Percentiles rank a stretch among this genome's conserved stretches.
phyloP scores from a whole-genome alignment of 345 rosid genomes.

The Hibiscus syriacus region DNA sequence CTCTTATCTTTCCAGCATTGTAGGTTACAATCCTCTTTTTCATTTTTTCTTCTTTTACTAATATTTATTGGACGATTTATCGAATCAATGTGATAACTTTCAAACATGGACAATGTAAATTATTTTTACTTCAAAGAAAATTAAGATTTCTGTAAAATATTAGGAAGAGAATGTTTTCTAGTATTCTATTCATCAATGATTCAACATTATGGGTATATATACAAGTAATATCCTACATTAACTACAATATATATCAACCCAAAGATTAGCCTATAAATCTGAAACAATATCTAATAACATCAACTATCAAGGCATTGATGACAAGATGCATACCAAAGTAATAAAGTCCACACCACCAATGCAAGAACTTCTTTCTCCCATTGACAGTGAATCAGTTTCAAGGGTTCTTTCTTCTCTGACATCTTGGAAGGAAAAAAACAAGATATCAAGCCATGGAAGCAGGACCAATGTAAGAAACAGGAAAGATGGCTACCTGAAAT shows the following conservation, averaged over 20 bases:
- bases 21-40: too few species aligned
- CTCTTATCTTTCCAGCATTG: too few species aligned
- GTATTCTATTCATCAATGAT: too few species aligned
- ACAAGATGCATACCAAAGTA: slow-evolving; percentile 50
- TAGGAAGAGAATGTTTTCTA: too few species aligned
- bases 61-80: not conserved
- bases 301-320: not conserved
- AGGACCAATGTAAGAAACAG: not conserved
- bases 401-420: slow-evolving; percentile 14
- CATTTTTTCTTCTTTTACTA: too few species aligned
- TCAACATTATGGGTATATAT: too few species aligned
- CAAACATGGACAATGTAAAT: not conserved
- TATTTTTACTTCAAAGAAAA: not conserved
- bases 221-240: too few species aligned
- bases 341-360: slow-evolving; percentile 68
- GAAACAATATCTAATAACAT: too few species aligned
- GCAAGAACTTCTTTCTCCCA: slow-evolving; percentile 34
- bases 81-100: not conserved
- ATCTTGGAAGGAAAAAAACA: slow-evolving; percentile 19
- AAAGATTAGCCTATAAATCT: too few species aligned
- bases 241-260: too few species aligned
- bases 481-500: slow-evolving; percentile 25
- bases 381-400: not conserved
- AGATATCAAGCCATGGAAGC: not conserved
- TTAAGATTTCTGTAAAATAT: not conserved